phyloP scores from a whole-genome alignment of 2,329 filamentous ascomycete species.

The Arachnopeziza araneosa region DNA sequence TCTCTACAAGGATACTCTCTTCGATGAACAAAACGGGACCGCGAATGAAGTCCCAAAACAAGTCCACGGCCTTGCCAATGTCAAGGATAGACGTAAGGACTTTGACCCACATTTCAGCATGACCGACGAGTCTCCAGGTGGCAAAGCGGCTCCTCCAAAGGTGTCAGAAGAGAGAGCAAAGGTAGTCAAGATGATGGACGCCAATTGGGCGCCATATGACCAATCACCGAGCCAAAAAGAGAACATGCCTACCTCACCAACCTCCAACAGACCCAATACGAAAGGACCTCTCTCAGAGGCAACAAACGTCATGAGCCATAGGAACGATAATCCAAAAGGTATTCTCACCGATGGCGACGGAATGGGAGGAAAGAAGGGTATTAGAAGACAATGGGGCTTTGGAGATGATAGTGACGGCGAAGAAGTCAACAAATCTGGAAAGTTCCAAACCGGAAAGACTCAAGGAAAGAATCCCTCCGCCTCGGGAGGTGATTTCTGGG shows the following conservation, averaged over 20 bases:
- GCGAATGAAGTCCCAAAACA: constrained; percentile 10
- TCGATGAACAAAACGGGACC: constrained; percentile 46
- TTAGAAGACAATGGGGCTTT: constrained; percentile 46
- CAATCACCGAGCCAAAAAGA: constrained; percentile 47
- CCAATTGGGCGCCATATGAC: constrained; percentile 54
- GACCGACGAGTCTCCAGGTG: constrained; percentile 58
- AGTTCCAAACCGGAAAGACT: constrained; percentile 25
- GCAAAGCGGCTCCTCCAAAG: constrained; percentile 37
- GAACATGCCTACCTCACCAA: constrained; percentile 25
- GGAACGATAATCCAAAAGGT: constrained; percentile 20
- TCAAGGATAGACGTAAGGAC: constrained; percentile 67
- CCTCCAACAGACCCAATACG: constrained; percentile 12
- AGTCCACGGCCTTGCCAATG: constrained; percentile 54
- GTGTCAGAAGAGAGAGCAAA: constrained; percentile 58
- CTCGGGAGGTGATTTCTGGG: constrained; percentile 32
- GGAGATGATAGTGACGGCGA: constrained; percentile 46
- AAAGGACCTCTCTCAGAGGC: constrained; percentile 27
- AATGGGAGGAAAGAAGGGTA: constrained; percentile 26
- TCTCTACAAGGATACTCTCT: constrained; percentile 74
- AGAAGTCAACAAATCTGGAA: constrained; percentile 23
- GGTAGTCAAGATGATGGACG: constrained; percentile 67
- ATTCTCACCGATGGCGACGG: constrained; percentile 46
- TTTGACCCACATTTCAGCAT: constrained; percentile 76
- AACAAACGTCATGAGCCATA: constrained; percentile 20
- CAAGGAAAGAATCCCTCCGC: constrained; percentile 22